phyloP scores from a whole-genome alignment of 306 rosid genomes.

The Cucurbita moschata region DNA sequence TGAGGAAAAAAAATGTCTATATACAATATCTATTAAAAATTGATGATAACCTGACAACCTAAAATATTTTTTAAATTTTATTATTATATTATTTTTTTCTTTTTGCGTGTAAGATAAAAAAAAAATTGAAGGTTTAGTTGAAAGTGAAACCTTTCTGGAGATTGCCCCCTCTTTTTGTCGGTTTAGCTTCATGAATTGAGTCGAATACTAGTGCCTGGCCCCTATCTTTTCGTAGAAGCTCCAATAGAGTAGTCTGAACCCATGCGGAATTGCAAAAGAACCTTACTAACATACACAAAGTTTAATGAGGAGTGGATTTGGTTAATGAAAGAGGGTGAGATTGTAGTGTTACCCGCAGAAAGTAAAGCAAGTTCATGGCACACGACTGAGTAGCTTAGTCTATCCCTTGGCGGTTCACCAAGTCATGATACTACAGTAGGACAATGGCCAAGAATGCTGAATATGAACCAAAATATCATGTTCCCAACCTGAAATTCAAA shows the following conservation, averaged over 20 bases:
- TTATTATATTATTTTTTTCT: no score
- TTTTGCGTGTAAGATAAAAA: no score
- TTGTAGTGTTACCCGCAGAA: not conserved
- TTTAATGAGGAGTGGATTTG: not conserved
- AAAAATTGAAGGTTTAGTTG: not conserved
- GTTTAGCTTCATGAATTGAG: not conserved
- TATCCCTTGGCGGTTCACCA: conserved; percentile 56
- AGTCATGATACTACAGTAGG: conserved; percentile 81
- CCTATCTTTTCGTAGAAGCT: not conserved
- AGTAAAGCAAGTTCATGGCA: not conserved
- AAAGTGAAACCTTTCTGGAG: not conserved
- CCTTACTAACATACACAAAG: not conserved
- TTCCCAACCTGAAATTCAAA: conserved; percentile 60
- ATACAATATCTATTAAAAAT: no score
- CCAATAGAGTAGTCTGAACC: not conserved
- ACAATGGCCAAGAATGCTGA: conserved; percentile 82
- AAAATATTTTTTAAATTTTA: no score
- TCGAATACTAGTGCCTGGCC: not conserved
- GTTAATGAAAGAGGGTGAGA: not conserved
- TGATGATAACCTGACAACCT: no score
- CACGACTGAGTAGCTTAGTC: not conserved
- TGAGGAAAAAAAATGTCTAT: no score
- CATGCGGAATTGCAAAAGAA: not conserved
- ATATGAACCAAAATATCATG: conserved; percentile 85
- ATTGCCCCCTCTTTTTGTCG: not conserved